Conservation (phyloP, 164 flowering plant species). For the Vitis rotundifolia region DNA sequence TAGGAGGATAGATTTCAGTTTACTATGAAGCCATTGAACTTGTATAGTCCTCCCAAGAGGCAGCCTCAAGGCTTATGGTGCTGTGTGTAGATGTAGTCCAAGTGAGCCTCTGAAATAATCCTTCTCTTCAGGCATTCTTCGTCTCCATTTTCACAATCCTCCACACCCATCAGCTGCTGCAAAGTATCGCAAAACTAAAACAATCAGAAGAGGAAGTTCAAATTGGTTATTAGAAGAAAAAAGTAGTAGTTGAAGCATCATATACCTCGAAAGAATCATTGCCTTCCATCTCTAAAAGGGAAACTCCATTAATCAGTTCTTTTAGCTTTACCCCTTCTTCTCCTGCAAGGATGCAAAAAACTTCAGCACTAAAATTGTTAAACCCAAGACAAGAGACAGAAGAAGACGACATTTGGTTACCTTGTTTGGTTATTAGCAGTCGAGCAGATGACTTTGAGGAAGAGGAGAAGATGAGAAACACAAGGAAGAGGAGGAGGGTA, state of each 20-base stretch:
- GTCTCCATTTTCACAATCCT: constrained; percentile 43
- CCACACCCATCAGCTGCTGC: constrained; percentile 49
- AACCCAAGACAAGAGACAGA: background rate
- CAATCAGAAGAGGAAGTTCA: background rate
- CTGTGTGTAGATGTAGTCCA: constrained; percentile 81
- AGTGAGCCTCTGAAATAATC: constrained; percentile 60
- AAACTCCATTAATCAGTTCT: constrained; percentile 13
- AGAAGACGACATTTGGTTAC: constrained; percentile 11
- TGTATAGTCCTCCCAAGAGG: no score
- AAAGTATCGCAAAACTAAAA: constrained; percentile 1
- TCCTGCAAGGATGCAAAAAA: constrained; percentile 16
- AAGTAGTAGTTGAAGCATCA: background rate
- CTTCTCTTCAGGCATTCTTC: constrained; percentile 70
- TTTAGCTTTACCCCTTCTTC: constrained; percentile 11
- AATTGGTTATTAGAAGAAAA: background rate
- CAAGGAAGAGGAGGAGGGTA: constrained; percentile 15
- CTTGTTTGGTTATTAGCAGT: constrained; percentile 14
- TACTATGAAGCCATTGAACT: constrained; percentile 1
- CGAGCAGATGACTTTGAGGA: constrained; percentile 18
- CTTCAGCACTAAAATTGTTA: background rate
- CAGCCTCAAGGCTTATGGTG: constrained; percentile 42
- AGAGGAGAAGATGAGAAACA: constrained; percentile 17
- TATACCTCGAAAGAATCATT: constrained; percentile 23
- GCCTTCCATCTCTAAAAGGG: constrained; percentile 6
- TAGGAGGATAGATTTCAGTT: background rate